Conservation (phyloP, 164 flowering plant species). For the Saururus chinensis region DNA sequence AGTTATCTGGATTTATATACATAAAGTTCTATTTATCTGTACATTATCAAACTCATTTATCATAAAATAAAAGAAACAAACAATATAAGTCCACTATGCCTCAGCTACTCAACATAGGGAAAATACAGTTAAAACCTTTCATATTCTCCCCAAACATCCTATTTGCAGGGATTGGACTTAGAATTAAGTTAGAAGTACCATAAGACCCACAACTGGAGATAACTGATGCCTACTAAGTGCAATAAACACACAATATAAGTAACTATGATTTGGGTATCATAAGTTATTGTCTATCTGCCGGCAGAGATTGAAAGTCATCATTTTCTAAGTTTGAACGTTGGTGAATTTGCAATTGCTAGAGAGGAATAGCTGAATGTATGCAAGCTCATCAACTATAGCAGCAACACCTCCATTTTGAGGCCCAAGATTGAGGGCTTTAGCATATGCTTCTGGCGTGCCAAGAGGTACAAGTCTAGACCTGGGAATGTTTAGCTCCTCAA, state of each 20-base stretch:
- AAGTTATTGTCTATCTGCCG: background rate
- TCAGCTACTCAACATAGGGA: no score
- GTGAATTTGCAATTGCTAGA: constrained; percentile 34
- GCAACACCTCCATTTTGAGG: constrained; percentile 32
- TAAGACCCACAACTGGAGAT: background rate
- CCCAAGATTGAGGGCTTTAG: constrained; percentile 25
- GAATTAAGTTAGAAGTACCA: no score
- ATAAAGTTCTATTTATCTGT: no score
- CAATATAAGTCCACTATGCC: no score
- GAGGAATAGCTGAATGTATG: constrained; percentile 46
- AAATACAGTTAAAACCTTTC: no score
- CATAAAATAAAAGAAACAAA: no score
- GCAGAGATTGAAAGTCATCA: background rate
- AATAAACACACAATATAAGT: background rate
- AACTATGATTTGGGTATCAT: no score
- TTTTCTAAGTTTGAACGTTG: constrained; percentile 5
- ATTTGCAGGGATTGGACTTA: background rate
- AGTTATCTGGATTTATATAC: no score
- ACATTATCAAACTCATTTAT: no score
- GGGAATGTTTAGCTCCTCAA: constrained; percentile 30
- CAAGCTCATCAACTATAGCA: constrained; percentile 50
- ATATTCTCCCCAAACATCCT: no score
- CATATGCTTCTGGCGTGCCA: constrained; percentile 36
- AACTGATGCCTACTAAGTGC: background rate
- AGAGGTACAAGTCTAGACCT: constrained; percentile 39